phyloP scores from a whole-genome alignment of 345 rosid genomes.

The Pistacia atlantica region DNA sequence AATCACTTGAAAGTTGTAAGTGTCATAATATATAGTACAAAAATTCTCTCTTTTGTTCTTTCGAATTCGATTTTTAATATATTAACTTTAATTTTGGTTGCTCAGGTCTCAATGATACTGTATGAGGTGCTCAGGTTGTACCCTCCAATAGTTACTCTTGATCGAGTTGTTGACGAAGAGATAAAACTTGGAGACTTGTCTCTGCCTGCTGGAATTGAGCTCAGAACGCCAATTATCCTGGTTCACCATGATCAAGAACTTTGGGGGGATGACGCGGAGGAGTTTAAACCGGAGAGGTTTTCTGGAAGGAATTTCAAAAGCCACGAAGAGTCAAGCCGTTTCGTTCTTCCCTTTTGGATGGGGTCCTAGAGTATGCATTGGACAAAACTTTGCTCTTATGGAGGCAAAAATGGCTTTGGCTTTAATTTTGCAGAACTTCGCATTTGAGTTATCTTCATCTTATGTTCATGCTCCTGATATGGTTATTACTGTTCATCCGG shows the following conservation, averaged over 20 bases:
- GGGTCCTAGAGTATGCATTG: slow-evolving; percentile 38
- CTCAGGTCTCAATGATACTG: slow-evolving; percentile 38
- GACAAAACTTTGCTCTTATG: slow-evolving; percentile 30
- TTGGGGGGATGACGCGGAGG: slow-evolving; percentile 40
- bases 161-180: slow-evolving; percentile 21
- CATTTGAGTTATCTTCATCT: slow-evolving; percentile 5
- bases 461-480: slow-evolving; percentile 53
- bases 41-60: too few relatives aligned
- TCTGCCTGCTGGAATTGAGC: slow-evolving; percentile 29
- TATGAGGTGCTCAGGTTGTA: slow-evolving; percentile 46
- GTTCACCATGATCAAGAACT: slow-evolving; percentile 34
- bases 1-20: slow-evolving; percentile 54
- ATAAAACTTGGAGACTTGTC: slow-evolving; percentile 27
- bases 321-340: slow-evolving; percentile 17
- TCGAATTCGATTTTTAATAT: too few relatives aligned
- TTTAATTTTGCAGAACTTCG: slow-evolving; percentile 19
- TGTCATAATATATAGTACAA: neutral
- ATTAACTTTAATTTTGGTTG: neutral
- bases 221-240: slow-evolving; percentile 20
- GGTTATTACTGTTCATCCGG: slow-evolving; percentile 40
- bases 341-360: slow-evolving; percentile 31
- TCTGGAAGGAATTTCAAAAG: slow-evolving; percentile 33
- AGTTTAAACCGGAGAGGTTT: slow-evolving; percentile 41
- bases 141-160: slow-evolving; percentile 25
- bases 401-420: slow-evolving; percentile 28